Base-by-base conservation (phyloP, 768 basidiomycete species). In the Serendipita vermifera region DNA sequence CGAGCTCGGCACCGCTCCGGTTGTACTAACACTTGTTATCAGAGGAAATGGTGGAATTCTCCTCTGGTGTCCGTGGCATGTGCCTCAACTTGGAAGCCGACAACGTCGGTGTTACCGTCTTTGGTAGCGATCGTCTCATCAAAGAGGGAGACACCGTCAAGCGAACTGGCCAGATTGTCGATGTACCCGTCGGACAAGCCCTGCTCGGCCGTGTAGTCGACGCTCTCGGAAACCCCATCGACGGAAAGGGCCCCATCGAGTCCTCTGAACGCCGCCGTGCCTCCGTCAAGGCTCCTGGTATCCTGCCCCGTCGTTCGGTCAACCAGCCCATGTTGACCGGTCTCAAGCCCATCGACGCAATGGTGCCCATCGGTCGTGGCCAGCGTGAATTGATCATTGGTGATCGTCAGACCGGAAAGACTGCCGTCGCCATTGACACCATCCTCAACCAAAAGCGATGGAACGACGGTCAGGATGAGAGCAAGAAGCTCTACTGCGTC, bases 1-100 rank as follows among this genome's bases (percentile, higher is more conserved):
- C 33, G 24, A 20, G n/a, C 54, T 20, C 26, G 31, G 24, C n/a
- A 39, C 20, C 20, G 13, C 38, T 5, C 38, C 35, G 38, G 22
- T 5, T n/a, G n/a, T 15, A 6, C 24, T 31, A 24, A 53, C 39
- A 24, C 56, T 55, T 31, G 55, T 27, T 17, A 17, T 33, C 72
- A 92, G 96, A 99, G 76, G 96, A 99, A 83, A 99, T 99, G 96
- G 96, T 99, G 81, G 96, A 99, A 81, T 99, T 99, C 81, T 90
- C 94, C 51, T 98, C 96, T 54, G 96, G 96, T 74, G 83, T 99
- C 66, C 93, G 96, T 71, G 96, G 96, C 79, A 99, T 99, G 96
- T 97, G 93, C 74, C 75, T 99, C 73, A 99, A 99, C 87, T 86
- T 99, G 83, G 96, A 99, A 76, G 91, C 94, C 74, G 96, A 98